phyloP scores from a whole-genome alignment of 441 rosid species.

The Arabidopsis lyrata region DNA sequence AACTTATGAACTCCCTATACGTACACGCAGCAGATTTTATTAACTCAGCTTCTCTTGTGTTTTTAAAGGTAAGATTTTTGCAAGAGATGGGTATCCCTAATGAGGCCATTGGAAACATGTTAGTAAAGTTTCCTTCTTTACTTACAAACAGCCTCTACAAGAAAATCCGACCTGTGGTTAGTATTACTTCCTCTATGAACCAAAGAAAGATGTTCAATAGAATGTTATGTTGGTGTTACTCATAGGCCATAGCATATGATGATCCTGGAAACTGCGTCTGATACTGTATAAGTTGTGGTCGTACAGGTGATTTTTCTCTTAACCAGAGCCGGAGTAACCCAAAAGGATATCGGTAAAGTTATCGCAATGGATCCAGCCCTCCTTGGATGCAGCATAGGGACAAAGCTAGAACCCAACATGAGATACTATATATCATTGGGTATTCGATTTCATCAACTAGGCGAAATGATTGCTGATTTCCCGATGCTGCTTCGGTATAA shows the following conservation, averaged over 20 bases:
- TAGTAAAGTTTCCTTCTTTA: constrained; percentile 82
- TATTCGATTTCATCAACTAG: constrained; percentile 63
- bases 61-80: constrained; percentile 68
- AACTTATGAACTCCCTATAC: neutral
- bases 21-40: constrained; percentile 20
- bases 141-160: constrained; percentile 84
- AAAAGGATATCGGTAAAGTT: constrained; percentile 78
- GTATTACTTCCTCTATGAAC: constrained; percentile 40
- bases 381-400: constrained; percentile 80
- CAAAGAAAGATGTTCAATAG: constrained; percentile 1
- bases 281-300: constrained; percentile 20
- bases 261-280: neutral
- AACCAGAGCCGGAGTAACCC: constrained; percentile 79
- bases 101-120: constrained; percentile 84
- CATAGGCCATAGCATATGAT: constrained; percentile 4
- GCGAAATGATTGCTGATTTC: constrained; percentile 91
- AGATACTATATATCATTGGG: constrained; percentile 83
- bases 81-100: constrained; percentile 79
- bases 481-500: constrained; percentile 86
- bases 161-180: constrained; percentile 93
- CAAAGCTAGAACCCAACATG: constrained; percentile 78
- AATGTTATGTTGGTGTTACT: neutral
- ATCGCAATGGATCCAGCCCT: constrained; percentile 87
- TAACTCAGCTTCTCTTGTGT: constrained; percentile 34
- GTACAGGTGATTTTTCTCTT: constrained; percentile 83